These are phyloP conservation scores for Solanum infundibuliforme DNA, from an alignment of 257 asterid species.

Conservation along the genomic window DNA sequence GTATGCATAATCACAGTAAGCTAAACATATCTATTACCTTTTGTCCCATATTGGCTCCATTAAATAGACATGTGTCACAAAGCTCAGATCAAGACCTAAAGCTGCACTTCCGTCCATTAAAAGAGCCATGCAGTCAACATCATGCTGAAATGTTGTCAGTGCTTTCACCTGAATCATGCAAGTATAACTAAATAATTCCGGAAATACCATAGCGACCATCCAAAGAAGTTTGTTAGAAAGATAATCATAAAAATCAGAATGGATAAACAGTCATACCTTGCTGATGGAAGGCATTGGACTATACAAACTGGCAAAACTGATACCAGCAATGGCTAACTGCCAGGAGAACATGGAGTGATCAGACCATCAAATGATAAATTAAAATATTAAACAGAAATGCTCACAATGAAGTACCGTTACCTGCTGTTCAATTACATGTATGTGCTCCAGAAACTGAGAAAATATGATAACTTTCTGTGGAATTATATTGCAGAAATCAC, in stretches of 20 bases:
- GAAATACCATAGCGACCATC: background rate
- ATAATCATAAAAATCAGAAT: background rate
- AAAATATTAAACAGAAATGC: conserved; percentile 10
- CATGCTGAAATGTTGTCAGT: conserved; percentile 73
- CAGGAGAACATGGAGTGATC: conserved; percentile 5
- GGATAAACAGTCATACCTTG: conserved; percentile 39
- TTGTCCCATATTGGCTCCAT: conserved; percentile 99
- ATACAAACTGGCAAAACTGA: conserved; percentile 77
- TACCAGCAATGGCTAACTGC: conserved; percentile 66
- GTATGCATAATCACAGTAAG: background rate
- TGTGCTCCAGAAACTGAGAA: conserved; percentile 98
- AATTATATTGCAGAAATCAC: conserved; percentile 14
- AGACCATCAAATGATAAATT: conserved; percentile 6
- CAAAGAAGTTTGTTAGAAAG: background rate
- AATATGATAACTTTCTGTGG: conserved; percentile 81
- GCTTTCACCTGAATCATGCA: conserved; percentile 58
- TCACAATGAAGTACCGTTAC: conserved; percentile 26
- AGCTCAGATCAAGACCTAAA: conserved; percentile 96
- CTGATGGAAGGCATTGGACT: conserved; percentile 76
- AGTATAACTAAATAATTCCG: conserved; percentile 5
- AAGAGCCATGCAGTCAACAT: conserved; percentile 85
- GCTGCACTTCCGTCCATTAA: conserved; percentile 99
- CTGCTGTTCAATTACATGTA: conserved; percentile 90
- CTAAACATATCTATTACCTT: conserved; percentile 40
- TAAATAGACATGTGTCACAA: conserved; percentile 83